phyloP scores from a whole-genome alignment of 495 filamentous ascomycete species.

The Penicillium daleae region DNA sequence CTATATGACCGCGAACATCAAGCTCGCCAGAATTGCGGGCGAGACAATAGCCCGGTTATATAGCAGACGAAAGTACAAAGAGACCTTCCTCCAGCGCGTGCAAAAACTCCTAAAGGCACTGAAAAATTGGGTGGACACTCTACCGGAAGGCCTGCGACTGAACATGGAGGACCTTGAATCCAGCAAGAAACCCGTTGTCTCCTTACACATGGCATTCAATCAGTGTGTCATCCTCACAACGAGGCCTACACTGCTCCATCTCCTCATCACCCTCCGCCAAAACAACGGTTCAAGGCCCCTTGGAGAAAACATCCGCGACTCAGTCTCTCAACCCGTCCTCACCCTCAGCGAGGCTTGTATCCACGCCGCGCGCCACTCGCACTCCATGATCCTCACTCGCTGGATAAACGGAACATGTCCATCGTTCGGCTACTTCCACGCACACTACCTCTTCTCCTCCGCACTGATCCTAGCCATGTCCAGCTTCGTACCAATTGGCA shows the following conservation, averaged over 20 bases:
- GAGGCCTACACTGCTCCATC: constrained; percentile 46
- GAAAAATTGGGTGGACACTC: constrained; percentile 50
- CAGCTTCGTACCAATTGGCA: constrained; percentile 45
- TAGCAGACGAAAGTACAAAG: constrained; percentile 47
- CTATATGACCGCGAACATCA: constrained; percentile 47
- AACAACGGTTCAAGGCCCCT: constrained; percentile 7
- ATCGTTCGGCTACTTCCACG: constrained; percentile 51
- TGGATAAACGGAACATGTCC: constrained; percentile 52
- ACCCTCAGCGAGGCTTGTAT: constrained; percentile 52
- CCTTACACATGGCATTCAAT: constrained; percentile 48
- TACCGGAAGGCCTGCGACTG: constrained; percentile 45
- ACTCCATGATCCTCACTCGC: constrained; percentile 46
- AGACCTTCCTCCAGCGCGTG: constrained; percentile 48
- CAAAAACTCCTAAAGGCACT: constrained; percentile 49
- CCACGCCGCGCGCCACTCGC: constrained; percentile 48
- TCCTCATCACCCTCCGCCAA: constrained; percentile 43
- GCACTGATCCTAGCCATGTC: constrained; percentile 49
- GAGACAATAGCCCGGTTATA: constrained; percentile 48
- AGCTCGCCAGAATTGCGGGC: constrained; percentile 46
- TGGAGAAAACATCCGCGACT: constrained; percentile 10
- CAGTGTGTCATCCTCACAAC: constrained; percentile 50
- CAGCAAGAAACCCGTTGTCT: constrained; percentile 44
- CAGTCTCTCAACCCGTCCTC: constrained; percentile 44
- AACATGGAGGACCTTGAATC: constrained; percentile 45
- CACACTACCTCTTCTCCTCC: constrained; percentile 52